phyloP scores from a whole-genome alignment of 345 rosid genomes.

The Eutrema heterophyllum region DNA sequence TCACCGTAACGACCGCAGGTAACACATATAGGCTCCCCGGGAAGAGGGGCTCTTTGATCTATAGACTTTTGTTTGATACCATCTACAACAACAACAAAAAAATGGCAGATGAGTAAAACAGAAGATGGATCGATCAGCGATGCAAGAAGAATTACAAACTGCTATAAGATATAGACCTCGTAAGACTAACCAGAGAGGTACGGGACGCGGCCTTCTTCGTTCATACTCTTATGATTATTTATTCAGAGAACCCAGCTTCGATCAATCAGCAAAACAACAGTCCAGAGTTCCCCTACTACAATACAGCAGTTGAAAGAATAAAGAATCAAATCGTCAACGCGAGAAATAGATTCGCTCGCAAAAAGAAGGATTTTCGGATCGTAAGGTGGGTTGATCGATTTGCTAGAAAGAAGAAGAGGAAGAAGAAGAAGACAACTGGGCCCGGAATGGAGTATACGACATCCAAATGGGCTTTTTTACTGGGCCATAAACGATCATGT shows the following conservation, averaged over 20 bases:
- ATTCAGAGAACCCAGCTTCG: background rate
- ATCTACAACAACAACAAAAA: conserved; percentile 2
- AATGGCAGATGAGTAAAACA: background rate
- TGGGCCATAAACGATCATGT: background rate
- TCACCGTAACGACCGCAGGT: conserved; percentile 84
- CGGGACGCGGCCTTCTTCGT: conserved; percentile 6
- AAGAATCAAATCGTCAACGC: background rate
- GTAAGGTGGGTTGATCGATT: background rate
- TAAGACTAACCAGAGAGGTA: conserved; percentile 18
- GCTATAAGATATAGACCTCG: background rate
- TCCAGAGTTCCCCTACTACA: background rate
- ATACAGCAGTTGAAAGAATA: background rate
- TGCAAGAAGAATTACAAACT: background rate
- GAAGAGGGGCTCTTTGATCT: conserved; percentile 71
- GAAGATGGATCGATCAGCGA: background rate
- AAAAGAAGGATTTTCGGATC: background rate
- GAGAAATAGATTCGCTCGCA: background rate
- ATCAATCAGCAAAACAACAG: background rate
- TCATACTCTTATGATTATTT: background rate
- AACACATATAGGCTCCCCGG: conserved; percentile 68
- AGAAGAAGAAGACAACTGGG: background rate
- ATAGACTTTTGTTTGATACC: conserved; percentile 51
- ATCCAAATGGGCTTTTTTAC: background rate
- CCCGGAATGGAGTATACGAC: background rate
- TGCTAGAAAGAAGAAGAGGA: background rate